Evolutionary conservation across 2,329 filamentous ascomycete genomes (phyloP).

Genomic region (Hirsutella minnesotensis): DNA sequence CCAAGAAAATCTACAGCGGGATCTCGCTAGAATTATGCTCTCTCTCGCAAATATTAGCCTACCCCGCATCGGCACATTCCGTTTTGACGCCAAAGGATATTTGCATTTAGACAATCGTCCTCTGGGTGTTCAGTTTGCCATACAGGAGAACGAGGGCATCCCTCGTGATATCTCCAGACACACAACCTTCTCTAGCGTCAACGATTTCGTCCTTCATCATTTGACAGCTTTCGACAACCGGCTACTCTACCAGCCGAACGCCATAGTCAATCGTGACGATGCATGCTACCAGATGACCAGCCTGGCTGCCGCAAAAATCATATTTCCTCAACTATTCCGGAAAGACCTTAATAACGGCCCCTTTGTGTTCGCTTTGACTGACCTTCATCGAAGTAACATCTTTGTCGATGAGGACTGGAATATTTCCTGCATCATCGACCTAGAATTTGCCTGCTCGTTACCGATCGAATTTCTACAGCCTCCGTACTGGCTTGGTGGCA

Average conservation of each 20-base stretch:
- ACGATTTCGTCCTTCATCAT: conserved; percentile 7
- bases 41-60: conserved; percentile 16
- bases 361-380: conserved; percentile 16
- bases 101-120: conserved; percentile 15
- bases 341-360: conserved; percentile 12
- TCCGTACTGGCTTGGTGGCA: conserved; percentile 19
- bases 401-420: conserved; percentile 22
- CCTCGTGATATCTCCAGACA: conserved; percentile 4
- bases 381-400: conserved; percentile 21
- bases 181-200: conserved; percentile 6
- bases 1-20: conserved; percentile 15
- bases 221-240: conserved; percentile 8
- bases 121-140: conserved; percentile 4
- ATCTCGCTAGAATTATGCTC: conserved; percentile 16
- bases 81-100: conserved; percentile 16
- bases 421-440: conserved; percentile 18
- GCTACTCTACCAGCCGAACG: conserved; percentile 9
- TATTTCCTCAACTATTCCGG: conserved; percentile 10
- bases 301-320: conserved; percentile 5
- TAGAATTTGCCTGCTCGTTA: conserved; percentile 19
- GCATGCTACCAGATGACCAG: conserved; percentile 8
- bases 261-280: conserved; percentile 6
- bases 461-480: conserved; percentile 13
- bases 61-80: conserved; percentile 15
- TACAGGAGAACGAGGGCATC: conserved; percentile 9